Conservation (phyloP, 2,329 filamentous ascomycete genomes). For the Epichloe scottii region DNA sequence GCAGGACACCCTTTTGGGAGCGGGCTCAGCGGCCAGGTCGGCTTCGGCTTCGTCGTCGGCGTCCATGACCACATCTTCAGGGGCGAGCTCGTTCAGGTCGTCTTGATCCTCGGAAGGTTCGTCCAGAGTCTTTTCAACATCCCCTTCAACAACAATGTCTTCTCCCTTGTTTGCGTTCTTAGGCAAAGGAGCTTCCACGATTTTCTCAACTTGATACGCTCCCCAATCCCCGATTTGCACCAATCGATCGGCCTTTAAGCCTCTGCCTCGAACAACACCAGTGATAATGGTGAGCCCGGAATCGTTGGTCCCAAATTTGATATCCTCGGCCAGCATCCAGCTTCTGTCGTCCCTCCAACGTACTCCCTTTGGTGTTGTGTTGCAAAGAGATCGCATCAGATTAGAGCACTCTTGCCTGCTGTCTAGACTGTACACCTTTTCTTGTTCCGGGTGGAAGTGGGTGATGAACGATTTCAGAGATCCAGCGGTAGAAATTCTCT, state of each 20-base stretch:
- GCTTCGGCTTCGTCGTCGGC: conserved; percentile 39
- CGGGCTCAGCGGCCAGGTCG: conserved; percentile 21
- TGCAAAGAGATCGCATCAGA: conserved; percentile 81
- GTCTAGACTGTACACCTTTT: conserved; percentile 82
- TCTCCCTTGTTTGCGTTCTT: conserved; percentile 46
- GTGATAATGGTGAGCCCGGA: conserved; percentile 61
- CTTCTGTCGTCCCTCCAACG: conserved; percentile 89
- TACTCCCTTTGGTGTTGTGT: conserved; percentile 84
- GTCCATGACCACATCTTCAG: conserved; percentile 70
- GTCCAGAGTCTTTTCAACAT: conserved; percentile 48
- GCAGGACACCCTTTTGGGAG: conserved; percentile 71
- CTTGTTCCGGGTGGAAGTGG: conserved; percentile 85
- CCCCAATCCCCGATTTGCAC: conserved; percentile 92
- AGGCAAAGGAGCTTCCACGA: conserved; percentile 61
- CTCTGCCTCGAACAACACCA: conserved; percentile 74
- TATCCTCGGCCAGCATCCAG: conserved; percentile 84
- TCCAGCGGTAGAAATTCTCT: conserved; percentile 58
- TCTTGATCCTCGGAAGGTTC: conserved; percentile 69
- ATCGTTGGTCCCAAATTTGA: conserved; percentile 54
- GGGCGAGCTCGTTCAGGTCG: conserved; percentile 69
- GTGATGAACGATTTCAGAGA: conserved; percentile 88
- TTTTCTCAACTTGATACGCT: conserved; percentile 82
- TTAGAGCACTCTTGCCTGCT: conserved; percentile 85
- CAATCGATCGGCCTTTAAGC: conserved; percentile 78
- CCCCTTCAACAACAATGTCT: conserved; percentile 54